Evolutionary conservation across 345 rosid species (phyloP).

Genomic region (Gossypioides kirkii): DNA sequence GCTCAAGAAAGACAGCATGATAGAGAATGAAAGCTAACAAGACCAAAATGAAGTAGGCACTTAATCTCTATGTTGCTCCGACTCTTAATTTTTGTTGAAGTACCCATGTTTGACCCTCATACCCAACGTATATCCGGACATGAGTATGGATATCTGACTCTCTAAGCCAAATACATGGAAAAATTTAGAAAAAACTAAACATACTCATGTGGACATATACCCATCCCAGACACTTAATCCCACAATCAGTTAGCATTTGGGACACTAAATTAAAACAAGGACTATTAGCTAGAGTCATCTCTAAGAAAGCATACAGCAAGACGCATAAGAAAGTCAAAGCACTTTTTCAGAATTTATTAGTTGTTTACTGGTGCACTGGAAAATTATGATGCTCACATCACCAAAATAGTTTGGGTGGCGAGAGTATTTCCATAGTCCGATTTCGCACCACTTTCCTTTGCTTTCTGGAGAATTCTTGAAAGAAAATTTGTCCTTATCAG

Average conservation of each 20-base stretch:
- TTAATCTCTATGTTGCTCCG: neutral
- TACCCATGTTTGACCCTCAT: neutral
- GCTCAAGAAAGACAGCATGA: neutral
- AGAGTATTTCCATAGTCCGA: constrained; percentile 75
- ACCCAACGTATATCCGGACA: neutral
- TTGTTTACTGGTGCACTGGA: neutral
- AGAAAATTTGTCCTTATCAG: constrained; percentile 77
- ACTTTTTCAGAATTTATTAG: neutral
- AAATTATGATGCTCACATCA: constrained; percentile 49
- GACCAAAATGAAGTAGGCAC: neutral
- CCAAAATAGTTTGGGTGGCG: constrained; percentile 96
- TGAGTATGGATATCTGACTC: neutral
- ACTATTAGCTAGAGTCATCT: neutral
- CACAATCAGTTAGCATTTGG: neutral
- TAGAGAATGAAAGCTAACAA: neutral
- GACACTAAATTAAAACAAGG: neutral
- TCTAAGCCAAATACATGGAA: neutral
- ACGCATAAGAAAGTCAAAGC: constrained; percentile 1
- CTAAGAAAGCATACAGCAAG: neutral
- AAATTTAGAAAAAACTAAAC: neutral
- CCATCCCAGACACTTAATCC: neutral
- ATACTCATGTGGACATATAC: neutral
- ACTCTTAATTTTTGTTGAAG: neutral
- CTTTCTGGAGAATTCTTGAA: constrained; percentile 77
- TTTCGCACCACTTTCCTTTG: constrained; percentile 79